Base-by-base conservation (phyloP, 1,284 basidiomycete genomes). In the Ustilago hordei region DNA sequence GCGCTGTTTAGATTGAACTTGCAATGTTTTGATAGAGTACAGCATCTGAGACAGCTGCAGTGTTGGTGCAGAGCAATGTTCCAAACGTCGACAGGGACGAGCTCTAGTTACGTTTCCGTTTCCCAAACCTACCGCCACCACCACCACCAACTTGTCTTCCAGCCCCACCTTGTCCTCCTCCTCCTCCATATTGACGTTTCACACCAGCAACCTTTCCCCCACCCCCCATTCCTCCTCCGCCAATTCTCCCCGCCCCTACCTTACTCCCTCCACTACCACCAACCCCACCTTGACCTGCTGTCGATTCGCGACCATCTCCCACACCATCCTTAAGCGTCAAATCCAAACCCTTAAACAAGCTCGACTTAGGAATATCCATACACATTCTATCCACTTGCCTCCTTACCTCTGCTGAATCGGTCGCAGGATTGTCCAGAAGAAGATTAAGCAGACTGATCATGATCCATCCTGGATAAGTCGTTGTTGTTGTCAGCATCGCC, bases 311-410 rank as follows among this genome's bases (percentile, higher is more conserved):
- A 4, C 32, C 60, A 4, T 3, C 53, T 41, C 67, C 73, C 8
- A 67, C 39, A 8, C 52, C 48, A n/a, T 75, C 73, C 35, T 60
- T 67, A 54, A 56, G 71, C 0, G 64, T 64, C 57, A 68, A 23
- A 59, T 75, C 73, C 4, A 71, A 28, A 1, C 61, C 73, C 23
- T 62, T 64, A 6, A 62, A 12, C 19, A 75, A 32, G 3, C 36
- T 64, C 3, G 48, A 31, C 2, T 31, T 58, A 1, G 68, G 73
- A 23, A 70, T 58, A 36, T 64, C 47, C 64, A 75, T 75, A 9
- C 66, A 45, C 48, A 70, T 12, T 7, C 5, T 11, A 32, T 64
- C 68, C n/a, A 70, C 59, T 9, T 57, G 8, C 8, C 31, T 38
- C 9, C 60, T 48, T 19, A 65, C 60, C 12, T 11, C 13, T 1